Conservation (phyloP, 495 filamentous ascomycete genomes). For the Penicillium robsamsonii region DNA sequence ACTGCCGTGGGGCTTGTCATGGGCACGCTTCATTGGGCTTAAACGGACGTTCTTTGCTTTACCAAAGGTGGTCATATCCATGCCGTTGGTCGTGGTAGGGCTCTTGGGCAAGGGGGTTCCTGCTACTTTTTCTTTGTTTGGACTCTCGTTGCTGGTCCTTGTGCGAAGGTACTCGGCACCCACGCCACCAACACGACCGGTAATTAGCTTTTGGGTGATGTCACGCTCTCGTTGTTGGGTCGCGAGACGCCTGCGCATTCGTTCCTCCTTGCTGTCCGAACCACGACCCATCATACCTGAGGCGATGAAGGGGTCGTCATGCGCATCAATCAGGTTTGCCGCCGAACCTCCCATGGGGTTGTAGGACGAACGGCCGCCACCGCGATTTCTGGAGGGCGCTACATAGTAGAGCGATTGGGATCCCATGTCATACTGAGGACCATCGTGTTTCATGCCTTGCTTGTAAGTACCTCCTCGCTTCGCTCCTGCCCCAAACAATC, state of each 20-base stretch:
- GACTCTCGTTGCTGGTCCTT: constrained; percentile 28
- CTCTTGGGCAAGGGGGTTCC: constrained; percentile 14
- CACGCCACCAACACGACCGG: constrained; percentile 59
- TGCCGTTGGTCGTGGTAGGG: constrained; percentile 13
- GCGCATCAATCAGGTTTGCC: constrained; percentile 65
- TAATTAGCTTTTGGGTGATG: constrained; percentile 66
- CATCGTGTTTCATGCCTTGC: constrained; percentile 44
- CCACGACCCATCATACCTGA: constrained; percentile 47
- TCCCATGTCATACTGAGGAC: constrained; percentile 56
- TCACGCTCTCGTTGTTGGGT: constrained; percentile 78
- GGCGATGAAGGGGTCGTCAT: constrained; percentile 55
- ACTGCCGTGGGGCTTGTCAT: constrained; percentile 37
- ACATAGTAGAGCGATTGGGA: constrained; percentile 61
- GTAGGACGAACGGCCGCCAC: constrained; percentile 22
- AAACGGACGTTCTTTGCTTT: constrained; percentile 56
- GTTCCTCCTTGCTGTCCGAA: constrained; percentile 59
- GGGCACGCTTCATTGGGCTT: constrained; percentile 63
- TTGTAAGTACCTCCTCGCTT: constrained; percentile 31
- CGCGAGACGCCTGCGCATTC: constrained; percentile 63
- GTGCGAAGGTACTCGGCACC: constrained; percentile 76
- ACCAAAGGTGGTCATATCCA: constrained; percentile 32
- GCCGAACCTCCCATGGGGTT: constrained; percentile 47
- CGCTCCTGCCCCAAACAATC: constrained; percentile 42
- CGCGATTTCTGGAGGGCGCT: constrained; percentile 37
- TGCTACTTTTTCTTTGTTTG: constrained; percentile 9